Percentiles rank a stretch among this genome's conserved stretches.
phyloP scores from a whole-genome alignment of 2,329 filamentous ascomycete genomes.

The Alternaria tenuissima region DNA sequence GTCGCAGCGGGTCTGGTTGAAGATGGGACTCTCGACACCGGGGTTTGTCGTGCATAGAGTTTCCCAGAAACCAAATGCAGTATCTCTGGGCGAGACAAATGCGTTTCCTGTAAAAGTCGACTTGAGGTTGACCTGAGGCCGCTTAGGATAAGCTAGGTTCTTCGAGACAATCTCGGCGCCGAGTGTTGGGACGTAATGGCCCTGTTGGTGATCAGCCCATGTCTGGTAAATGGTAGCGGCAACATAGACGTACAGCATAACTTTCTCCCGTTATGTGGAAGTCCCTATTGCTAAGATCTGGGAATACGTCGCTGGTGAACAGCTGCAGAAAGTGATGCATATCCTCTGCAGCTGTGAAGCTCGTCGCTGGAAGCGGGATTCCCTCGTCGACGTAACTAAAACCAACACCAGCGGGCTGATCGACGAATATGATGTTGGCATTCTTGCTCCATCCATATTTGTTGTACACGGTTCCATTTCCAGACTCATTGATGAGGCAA shows the following conservation, averaged over 20 bases:
- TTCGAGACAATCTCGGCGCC: slow-evolving; percentile 56
- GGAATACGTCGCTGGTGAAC: slow-evolving; percentile 58
- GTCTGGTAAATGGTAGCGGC: background rate
- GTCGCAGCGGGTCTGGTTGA: slow-evolving; percentile 58
- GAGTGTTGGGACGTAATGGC: slow-evolving; percentile 59
- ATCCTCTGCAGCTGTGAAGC: slow-evolving; percentile 57
- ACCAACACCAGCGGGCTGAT: slow-evolving; percentile 51
- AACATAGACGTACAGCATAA: slow-evolving; percentile 52
- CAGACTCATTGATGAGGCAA: slow-evolving; percentile 50
- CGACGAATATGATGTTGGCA: slow-evolving; percentile 49
- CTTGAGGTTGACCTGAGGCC: slow-evolving; percentile 53
- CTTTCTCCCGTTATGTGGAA: slow-evolving; percentile 61
- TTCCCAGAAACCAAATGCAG: slow-evolving; percentile 56
- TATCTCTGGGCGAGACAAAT: slow-evolving; percentile 54
- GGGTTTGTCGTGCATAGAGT: slow-evolving; percentile 59
- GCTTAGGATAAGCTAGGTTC: slow-evolving; percentile 53
- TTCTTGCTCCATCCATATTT: slow-evolving; percentile 51
- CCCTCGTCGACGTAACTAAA: slow-evolving; percentile 52
- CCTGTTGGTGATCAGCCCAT: slow-evolving; percentile 36
- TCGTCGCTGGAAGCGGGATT: slow-evolving; percentile 46
- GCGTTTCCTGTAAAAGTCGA: slow-evolving; percentile 60
- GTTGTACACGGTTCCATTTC: slow-evolving; percentile 50
- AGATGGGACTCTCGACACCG: slow-evolving; percentile 53
- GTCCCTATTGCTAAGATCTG: slow-evolving; percentile 47
- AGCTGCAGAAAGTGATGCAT: slow-evolving; percentile 61